phyloP scores from a whole-genome alignment of 345 rosid genomes.

The Eucalyptus marginata region DNA sequence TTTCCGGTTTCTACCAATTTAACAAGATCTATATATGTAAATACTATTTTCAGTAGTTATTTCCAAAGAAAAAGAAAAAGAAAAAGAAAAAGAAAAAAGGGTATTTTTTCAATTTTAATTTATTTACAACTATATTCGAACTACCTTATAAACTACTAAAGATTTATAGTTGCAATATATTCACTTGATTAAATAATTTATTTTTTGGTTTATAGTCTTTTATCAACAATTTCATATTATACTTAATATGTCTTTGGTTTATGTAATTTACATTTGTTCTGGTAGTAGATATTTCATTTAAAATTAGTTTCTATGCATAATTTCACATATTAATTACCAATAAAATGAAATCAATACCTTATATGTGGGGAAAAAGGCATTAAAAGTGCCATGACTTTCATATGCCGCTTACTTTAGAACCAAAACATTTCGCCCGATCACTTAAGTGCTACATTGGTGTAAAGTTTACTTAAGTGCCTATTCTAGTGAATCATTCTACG shows the following conservation, averaged over 20 bases:
- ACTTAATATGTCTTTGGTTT: not conserved
- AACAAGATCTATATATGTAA: not conserved
- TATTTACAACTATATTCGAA: not conserved
- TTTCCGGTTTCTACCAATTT: not conserved
- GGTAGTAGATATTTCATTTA: not conserved
- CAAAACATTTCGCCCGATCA: rapidly evolving
- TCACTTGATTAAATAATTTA: not conserved
- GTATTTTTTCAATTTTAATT: not conserved
- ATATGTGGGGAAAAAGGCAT: rapidly evolving
- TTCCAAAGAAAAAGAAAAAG: no score
- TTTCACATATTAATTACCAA: not conserved
- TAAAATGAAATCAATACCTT: not conserved
- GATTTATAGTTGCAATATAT: not conserved
- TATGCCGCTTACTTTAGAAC: rapidly evolving
- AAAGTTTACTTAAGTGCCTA: not conserved
- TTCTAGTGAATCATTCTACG: rapidly evolving
- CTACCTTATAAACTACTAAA: not conserved
- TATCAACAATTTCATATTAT: no score
- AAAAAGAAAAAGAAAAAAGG: no score
- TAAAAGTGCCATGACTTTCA: no score
- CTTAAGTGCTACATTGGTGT: not conserved
- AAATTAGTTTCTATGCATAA: not conserved
- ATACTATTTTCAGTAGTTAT: not conserved
- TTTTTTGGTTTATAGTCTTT: not conserved
- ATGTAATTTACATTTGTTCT: not conserved